phyloP scores from a whole-genome alignment of 768 basidiomycete species.

The Strobilomyces echinocephalus region DNA sequence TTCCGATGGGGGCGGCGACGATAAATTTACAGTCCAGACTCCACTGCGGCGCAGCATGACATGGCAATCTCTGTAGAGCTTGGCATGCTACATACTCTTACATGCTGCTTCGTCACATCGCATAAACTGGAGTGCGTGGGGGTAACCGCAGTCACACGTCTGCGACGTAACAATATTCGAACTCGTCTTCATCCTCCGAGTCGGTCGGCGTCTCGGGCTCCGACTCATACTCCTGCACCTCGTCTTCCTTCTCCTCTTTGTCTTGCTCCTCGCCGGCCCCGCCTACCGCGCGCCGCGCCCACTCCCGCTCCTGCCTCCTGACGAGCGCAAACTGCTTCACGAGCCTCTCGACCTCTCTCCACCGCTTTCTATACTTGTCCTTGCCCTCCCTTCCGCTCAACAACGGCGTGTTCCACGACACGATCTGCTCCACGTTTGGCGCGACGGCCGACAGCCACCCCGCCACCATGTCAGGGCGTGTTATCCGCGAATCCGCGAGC shows the following conservation, averaged over 20 bases:
- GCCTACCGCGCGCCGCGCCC: conserved; percentile 2
- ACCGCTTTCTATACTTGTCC: conserved; percentile 22
- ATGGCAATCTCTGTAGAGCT: too few relatives aligned
- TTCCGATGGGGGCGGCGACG: conserved; percentile 7
- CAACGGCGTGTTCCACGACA: conserved; percentile 28
- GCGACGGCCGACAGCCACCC: conserved; percentile 28
- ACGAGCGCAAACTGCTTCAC: conserved; percentile 20
- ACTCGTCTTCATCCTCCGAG: conserved; percentile 24
- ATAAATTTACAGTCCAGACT: too few relatives aligned
- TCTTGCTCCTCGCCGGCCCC: not conserved
- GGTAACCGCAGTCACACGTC: conserved; percentile 1
- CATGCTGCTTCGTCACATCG: not conserved
- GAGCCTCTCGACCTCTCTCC: conserved; percentile 22
- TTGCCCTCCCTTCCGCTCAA: conserved; percentile 22
- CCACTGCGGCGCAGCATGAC: too few relatives aligned
- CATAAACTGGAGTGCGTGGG: not conserved
- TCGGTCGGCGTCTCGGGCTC: conserved; percentile 20
- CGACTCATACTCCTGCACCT: conserved; percentile 18
- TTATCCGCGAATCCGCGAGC: conserved; percentile 27
- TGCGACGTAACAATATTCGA: conserved; percentile 22
- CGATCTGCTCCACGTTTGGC: conserved; percentile 27
- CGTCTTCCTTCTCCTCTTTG: conserved; percentile 9
- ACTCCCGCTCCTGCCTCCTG: conserved; percentile 20
- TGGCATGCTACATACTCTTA: not conserved
- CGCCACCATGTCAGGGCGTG: conserved; percentile 23